A percentile compares a stretch with the other conserved stretches of the same genome.
These are phyloP conservation scores for Flaveria sonorensis DNA, from an alignment of 129 eudicot genomes.

Conservation along the genomic window DNA sequence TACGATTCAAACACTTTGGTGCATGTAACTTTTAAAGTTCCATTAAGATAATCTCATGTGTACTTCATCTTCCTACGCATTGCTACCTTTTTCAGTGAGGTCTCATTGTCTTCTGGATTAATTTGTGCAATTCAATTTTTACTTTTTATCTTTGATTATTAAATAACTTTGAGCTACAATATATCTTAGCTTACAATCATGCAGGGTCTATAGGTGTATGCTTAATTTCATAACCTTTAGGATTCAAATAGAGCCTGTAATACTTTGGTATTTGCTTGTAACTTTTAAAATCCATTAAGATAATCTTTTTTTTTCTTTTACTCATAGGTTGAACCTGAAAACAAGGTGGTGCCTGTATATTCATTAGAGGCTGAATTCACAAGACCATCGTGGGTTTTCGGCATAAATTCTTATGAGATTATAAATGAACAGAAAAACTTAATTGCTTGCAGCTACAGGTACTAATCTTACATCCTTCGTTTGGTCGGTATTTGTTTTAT, in stretches of 20 bases:
- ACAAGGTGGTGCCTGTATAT: conserved; percentile 46
- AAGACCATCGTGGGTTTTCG: conserved; percentile 61
- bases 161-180: not conserved
- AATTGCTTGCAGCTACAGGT: conserved; percentile 67
- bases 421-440: conserved; percentile 35
- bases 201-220: not conserved
- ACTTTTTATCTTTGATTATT: not conserved
- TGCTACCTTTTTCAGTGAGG: not conserved
- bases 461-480: not conserved
- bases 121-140: not conserved
- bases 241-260: conserved; percentile 2
- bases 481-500: not conserved
- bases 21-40: not conserved
- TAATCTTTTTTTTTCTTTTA: not conserved
- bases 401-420: conserved; percentile 53
- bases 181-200: not conserved
- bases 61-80: not conserved
- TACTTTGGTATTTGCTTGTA: not conserved
- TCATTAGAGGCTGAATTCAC: conserved; percentile 66
- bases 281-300: not conserved
- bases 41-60: conserved; percentile 13
- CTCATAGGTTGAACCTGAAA: conserved; percentile 46
- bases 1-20: not conserved
- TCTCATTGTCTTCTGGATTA: conserved; percentile 6
- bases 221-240: not conserved